Percentiles rank a stretch among this genome's conserved stretches.
phyloP scores from a whole-genome alignment of 495 filamentous ascomycete species.

The Penicillium verhagenii region DNA sequence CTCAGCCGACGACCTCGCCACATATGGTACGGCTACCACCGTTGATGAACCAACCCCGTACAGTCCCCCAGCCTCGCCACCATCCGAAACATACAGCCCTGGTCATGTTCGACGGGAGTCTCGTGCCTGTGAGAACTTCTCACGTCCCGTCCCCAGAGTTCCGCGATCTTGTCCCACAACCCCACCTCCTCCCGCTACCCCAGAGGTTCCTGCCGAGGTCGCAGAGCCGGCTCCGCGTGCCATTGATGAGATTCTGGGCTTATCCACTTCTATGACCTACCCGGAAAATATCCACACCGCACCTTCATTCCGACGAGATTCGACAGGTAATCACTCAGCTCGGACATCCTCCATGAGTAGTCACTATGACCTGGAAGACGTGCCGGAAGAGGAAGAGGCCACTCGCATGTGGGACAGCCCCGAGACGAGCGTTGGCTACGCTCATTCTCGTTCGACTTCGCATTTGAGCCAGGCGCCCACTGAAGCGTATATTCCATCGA shows the following conservation, averaged over 20 bases:
- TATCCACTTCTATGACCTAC: constrained; percentile 29
- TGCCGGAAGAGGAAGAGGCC: constrained; percentile 70
- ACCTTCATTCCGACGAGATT: constrained; percentile 24
- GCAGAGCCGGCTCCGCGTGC: constrained; percentile 41
- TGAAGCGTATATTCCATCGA: constrained; percentile 8
- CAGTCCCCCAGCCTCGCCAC: constrained; percentile 26
- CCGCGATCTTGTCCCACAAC: constrained; percentile 28
- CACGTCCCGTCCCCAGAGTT: constrained; percentile 44
- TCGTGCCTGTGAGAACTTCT: constrained; percentile 49
- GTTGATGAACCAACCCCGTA: constrained; percentile 22
- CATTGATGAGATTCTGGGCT: constrained; percentile 45
- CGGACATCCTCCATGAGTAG: constrained; percentile 45
- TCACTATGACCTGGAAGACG: constrained; percentile 57
- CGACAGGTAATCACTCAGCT: constrained; percentile 49
- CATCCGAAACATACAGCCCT: constrained; percentile 15
- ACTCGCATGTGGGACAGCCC: constrained; percentile 35
- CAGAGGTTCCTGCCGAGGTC: constrained; percentile 34
- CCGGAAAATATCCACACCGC: constrained; percentile 34
- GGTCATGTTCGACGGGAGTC: constrained; percentile 29
- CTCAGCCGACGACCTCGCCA: constrained; percentile 51
- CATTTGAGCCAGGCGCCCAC: constrained; percentile 12
- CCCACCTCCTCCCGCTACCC: constrained; percentile 30
- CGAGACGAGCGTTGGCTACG: constrained; percentile 15
- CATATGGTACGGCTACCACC: constrained; percentile 22
- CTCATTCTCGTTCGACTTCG: constrained; percentile 20